Evolutionary conservation across 768 basidiomycete genomes (phyloP), one percentile per base, ranked within the genome.

Genomic region (Phlebiopsis gigantea): DNA sequence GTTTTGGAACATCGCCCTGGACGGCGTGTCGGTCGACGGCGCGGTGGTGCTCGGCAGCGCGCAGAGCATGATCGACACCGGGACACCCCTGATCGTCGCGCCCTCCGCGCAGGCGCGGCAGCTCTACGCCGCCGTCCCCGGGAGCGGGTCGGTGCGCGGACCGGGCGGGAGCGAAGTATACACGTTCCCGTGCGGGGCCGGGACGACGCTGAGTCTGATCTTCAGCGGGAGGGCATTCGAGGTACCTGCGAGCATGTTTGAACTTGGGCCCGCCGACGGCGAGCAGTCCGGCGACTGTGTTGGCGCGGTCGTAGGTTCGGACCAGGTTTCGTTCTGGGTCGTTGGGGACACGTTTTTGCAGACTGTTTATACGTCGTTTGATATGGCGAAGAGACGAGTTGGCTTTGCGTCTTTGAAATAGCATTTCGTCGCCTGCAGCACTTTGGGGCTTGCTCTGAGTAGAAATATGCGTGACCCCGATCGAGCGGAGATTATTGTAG

Each of bases 331-430:
- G 21, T 67, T 64, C 15, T 74, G 72, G 73, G 64, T 76, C 46
- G 44, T 75, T 24, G 74, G 74, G 5, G 73, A 72, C 28, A 63
- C 68, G 6, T 78, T 81, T 69, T 58, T 80, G 60, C 72, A 69
- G 61, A 77, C 75, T 53, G 75, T 78, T 22, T 82, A 78, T 59
- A 69, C 76, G 7, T 67, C 70, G 8, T 80, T 79, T 59, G 75
- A 79, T 60, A 54, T 75, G 21, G 60, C 60, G 22, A 56, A 63
- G 21, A 58, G 48, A 28, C 50, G 52, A 21, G 63, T 65, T 3
- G 63, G 63, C 3, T 65, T 65, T 50, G 61, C 63, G 6, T 25
- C 30, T 4, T 53, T 64, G 45, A 55, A 57, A 53, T 51, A 41
- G 31, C 45, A 9, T 5, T 17, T 26, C 7, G n/a, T 44, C n/a